A percentile compares a stretch with the other conserved stretches of the same genome.
phyloP scores from a whole-genome alignment of 2,329 filamentous ascomycete genomes.

The Zarea fungicola region DNA sequence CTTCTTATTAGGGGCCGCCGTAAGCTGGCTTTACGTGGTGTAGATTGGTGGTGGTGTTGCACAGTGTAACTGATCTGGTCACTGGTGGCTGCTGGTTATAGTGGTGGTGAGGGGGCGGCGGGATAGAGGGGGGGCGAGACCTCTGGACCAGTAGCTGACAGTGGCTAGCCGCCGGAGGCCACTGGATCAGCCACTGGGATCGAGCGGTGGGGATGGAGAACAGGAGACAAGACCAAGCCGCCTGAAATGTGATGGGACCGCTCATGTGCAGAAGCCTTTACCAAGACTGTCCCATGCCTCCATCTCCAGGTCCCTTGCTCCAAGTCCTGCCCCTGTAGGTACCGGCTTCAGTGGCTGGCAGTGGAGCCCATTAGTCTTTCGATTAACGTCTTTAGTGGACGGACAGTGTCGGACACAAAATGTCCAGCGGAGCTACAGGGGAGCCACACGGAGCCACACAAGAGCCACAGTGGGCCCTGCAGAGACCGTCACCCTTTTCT shows the following conservation, averaged over 20 bases:
- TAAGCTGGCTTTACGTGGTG: no score
- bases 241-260: neutral
- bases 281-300: no score
- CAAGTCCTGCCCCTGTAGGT: neutral
- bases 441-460: no score
- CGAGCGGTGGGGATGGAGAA: neutral
- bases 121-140: neutral
- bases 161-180: neutral
- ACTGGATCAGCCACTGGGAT: conserved; percentile 1
- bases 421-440: no score
- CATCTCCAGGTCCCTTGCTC: no score
- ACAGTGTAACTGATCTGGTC: neutral
- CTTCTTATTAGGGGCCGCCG: conserved; percentile 2
- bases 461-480: neutral
- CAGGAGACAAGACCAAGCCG: neutral
- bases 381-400: neutral
- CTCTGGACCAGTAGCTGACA: neutral
- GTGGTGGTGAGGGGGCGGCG: neutral
- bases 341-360: neutral
- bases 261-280: no score
- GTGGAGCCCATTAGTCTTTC: neutral
- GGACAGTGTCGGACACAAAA: neutral
- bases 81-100: neutral
- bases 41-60: no score
- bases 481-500: neutral